Evolutionary conservation across 208 protist species (phyloP), one percentile per base, ranked within the genome.

Genomic region (Trichomonas tenax): DNA sequence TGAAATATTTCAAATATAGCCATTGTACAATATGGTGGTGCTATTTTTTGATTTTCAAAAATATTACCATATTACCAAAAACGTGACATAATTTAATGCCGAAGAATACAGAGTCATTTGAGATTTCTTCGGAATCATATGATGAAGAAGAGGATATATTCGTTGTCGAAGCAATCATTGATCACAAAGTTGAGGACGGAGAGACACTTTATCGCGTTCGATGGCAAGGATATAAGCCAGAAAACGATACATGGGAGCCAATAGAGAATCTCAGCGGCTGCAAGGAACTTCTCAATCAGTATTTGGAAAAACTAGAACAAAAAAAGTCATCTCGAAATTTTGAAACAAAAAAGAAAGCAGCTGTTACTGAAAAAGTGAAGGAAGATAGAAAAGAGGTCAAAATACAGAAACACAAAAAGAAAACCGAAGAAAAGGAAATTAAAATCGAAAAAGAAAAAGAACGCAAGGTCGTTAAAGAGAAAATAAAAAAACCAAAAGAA

Each of bases 141-240:
- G 82, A 90, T 40, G 63, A 63, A 36, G 49, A 34, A n/a, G 58
- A 49, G 23, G 96, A 97, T 38, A 72, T 97, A 86, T 95, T 95
- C 51, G 82, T 97, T 84, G 96, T 96, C n/a, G 95, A 96, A 51
- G 40, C 15, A 34, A 41, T 96, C 11, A 41, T 96, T 3, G 96
- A 96, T 26, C 72, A 63, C 36, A 93, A 38, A 84, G 14, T 96
- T 3, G 10, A 40, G 26, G 82, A 96, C 36, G 96, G 96, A 45
- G n/a, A 26, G 1, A 44, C 72, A 11, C 51, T 36, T 8, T 96
- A 96, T 51, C 6, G 89, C 15, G 82, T 96, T 49, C 63, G 72
- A n/a, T 96, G 96, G 96, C 4, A 58, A 63, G 96, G 96, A 81
- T 96, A 63, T 81, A 17, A 0, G 0, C 10, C 3, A 38, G 11